A percentile compares a stretch with the other conserved stretches of the same genome.
These are phyloP conservation scores for Schizophyllum commune DNA, from an alignment of 1,284 basidiomycete genomes.

Conservation along the genomic window DNA sequence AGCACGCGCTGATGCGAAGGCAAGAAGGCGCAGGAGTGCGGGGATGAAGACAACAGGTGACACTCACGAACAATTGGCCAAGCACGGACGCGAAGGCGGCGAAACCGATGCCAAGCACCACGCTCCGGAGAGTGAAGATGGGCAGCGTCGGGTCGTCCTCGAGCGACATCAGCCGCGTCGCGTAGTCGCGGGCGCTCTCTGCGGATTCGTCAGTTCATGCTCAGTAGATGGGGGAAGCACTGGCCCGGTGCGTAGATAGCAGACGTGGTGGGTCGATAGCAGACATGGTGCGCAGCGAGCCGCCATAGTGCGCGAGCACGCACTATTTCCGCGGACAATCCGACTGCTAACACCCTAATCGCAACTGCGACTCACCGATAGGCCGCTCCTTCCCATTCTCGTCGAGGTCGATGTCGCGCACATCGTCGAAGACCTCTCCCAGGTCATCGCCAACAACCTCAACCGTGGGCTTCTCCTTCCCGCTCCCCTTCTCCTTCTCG, in stretches of 20 bases:
- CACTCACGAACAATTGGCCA: constrained; percentile 35
- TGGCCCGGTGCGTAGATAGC: too few species aligned
- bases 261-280: too few species aligned
- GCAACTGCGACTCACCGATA: constrained; percentile 21
- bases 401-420: constrained; percentile 28
- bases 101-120: constrained; percentile 12
- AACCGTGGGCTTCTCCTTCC: neutral
- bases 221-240: too few species aligned
- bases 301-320: too few species aligned
- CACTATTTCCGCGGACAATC: constrained; percentile 18
- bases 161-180: constrained; percentile 25
- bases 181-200: constrained; percentile 22
- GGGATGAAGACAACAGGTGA: too few species aligned
- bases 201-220: constrained; percentile 32
- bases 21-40: neutral
- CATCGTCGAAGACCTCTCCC: constrained; percentile 27
- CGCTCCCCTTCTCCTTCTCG: neutral
- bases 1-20: neutral
- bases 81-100: constrained; percentile 41
- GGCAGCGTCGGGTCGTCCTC: constrained; percentile 42
- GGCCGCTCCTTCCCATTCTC: constrained; percentile 31
- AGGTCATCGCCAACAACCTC: neutral
- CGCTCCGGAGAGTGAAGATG: constrained; percentile 19
- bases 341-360: neutral
- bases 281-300: too few species aligned